Percentiles rank a stretch among this genome's conserved stretches.
Evolutionary conservation across 495 filamentous ascomycete species (phyloP).

Genomic region (Glonium stellatum): DNA sequence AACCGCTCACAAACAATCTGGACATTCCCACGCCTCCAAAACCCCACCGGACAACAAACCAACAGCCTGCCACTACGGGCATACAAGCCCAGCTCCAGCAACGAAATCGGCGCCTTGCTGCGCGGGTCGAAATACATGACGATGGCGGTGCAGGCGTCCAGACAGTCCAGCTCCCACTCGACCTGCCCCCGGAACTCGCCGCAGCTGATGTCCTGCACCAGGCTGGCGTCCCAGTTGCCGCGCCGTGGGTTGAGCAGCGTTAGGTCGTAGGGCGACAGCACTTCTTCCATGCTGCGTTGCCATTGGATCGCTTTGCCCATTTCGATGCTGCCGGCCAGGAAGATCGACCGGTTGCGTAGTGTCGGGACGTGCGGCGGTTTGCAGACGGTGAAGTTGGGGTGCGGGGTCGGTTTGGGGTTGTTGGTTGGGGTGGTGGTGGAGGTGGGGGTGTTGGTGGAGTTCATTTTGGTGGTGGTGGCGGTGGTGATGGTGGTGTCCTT

Average conservation of each 20-base stretch:
- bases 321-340: constrained; percentile 29
- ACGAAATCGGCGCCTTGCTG: constrained; percentile 43
- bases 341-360: constrained; percentile 6
- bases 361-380: background rate
- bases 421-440: background rate
- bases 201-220: constrained; percentile 42
- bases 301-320: constrained; percentile 27
- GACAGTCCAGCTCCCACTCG: constrained; percentile 52
- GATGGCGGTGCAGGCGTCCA: constrained; percentile 46
- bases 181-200: constrained; percentile 47
- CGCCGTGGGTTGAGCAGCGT: constrained; percentile 55
- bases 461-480: background rate
- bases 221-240: constrained; percentile 48
- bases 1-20: constrained; percentile 46
- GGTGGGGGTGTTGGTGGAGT: background rate
- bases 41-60: constrained; percentile 47
- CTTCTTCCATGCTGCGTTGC: constrained; percentile 9
- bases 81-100: constrained; percentile 49
- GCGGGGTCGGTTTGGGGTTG: background rate
- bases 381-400: background rate
- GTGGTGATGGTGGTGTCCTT: background rate
- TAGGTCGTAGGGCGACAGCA: constrained; percentile 36
- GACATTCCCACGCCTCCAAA: constrained; percentile 52
- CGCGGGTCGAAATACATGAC: constrained; percentile 48
- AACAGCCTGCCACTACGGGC: constrained; percentile 43